A percentile compares a stretch with the other conserved stretches of the same genome.
These are phyloP conservation scores for Thielaviopsis euricoi DNA, from an alignment of 2,329 filamentous ascomycete species.

Conservation along the genomic window DNA sequence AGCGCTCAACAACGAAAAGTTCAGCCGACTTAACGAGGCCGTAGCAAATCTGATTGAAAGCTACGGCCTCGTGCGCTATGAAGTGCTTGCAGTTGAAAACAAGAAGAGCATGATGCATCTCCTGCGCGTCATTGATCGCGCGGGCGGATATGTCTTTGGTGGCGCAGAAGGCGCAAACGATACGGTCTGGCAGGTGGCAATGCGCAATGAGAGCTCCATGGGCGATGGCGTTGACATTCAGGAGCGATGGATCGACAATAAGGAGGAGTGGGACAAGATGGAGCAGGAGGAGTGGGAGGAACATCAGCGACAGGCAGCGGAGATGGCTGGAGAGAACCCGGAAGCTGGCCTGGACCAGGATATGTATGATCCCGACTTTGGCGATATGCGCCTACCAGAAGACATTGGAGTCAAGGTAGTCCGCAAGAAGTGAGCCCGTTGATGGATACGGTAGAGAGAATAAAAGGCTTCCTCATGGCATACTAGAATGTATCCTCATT, in stretches of 20 bases:
- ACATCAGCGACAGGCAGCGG: conserved; percentile 38
- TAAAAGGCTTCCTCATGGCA: background rate
- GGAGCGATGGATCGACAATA: conserved; percentile 85
- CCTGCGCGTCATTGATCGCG: conserved; percentile 75
- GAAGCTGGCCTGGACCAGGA: conserved; percentile 13
- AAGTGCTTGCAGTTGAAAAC: conserved; percentile 89
- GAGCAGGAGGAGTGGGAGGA: conserved; percentile 63
- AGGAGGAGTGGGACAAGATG: conserved; percentile 69
- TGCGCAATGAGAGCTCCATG: conserved; percentile 56
- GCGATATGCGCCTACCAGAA: conserved; percentile 32
- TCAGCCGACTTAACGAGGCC: conserved; percentile 68
- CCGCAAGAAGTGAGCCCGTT: conserved; percentile 40
- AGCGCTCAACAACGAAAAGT: conserved; percentile 54
- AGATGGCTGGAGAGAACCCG: conserved; percentile 15
- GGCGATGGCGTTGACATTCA: conserved; percentile 83
- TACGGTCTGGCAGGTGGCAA: conserved; percentile 91
- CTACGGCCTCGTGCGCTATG: conserved; percentile 79
- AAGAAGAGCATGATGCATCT: conserved; percentile 94
- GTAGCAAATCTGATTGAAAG: conserved; percentile 76
- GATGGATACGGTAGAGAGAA: background rate
- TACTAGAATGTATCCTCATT: background rate
- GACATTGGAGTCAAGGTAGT: conserved; percentile 57
- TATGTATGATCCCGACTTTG: conserved; percentile 29
- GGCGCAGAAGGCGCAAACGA: conserved; percentile 84
- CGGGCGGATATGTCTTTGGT: conserved; percentile 85